Evolutionary conservation across 2,329 filamentous ascomycete species (phyloP), one percentile per base, ranked within the genome.

Genomic region (Monascus ruber): DNA sequence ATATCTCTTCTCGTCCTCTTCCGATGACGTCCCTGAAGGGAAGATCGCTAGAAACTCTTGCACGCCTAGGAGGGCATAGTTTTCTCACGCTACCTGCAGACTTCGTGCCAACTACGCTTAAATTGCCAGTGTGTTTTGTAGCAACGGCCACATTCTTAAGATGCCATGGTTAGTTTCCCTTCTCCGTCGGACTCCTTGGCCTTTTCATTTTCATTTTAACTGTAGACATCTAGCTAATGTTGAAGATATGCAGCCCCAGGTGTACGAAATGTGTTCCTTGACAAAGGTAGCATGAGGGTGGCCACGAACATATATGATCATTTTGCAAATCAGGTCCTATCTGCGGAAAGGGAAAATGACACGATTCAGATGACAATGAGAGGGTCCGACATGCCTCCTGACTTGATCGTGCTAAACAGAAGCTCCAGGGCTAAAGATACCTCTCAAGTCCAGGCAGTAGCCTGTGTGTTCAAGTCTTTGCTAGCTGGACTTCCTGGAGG

Each of bases 121-220:
- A 54, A 34, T 50, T 70, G 10, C 66, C 66, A 2, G 58, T 58
- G n/a, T 66, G 62, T 36, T 59, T 70, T 41, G 65, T 64, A 28
- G 62, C 63, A 26, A 59, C 57, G n/a, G 51, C 59, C 8, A 47
- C 49, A 17, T 65, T 62, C 44, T 41, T 70, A 38, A 47, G 54
- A 36, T 44, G 48, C 34, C 48, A 60, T 45, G 61, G 64, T 66
- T 53, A 43, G 50, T 34, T 33, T 32, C n/a, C 31, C 32, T 7
- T 27, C 5, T 26, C 29, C 8, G n/a, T 24, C 27, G 4, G 9
- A 9, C 26, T 24, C 5, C 33, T 31, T 32, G 39, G 34, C 37
- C 40, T 44, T 39, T 34, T 11, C 32, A 7, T 11, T 28, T 41
- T 34, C 9, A 11, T 36, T 35, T 24, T 26, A 26, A 26, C 11